Percentiles rank a stretch among this genome's conserved stretches.
These are phyloP conservation scores for Nothopassalora personata DNA, from an alignment of 2,329 filamentous ascomycete species.

Conservation along the genomic window DNA sequence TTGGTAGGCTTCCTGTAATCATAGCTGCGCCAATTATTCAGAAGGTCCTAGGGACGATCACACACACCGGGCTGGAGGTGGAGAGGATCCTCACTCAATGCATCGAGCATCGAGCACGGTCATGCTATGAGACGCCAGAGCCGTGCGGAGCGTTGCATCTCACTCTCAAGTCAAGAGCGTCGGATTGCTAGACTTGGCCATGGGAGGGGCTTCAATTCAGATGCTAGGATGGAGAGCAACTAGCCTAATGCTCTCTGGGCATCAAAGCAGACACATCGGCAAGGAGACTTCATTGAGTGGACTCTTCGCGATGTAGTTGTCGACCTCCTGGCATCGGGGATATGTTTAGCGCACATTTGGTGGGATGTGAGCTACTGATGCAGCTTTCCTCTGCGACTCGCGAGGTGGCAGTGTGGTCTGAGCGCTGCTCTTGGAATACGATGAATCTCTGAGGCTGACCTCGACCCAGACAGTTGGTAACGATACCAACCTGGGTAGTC, in stretches of 20 bases:
- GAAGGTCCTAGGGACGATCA: conserved; percentile 28
- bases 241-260: neutral
- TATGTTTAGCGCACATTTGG: conserved; percentile 37
- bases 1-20: conserved; percentile 25
- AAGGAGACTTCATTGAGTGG: conserved; percentile 18
- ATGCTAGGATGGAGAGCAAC: neutral
- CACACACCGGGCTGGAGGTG: conserved; percentile 26
- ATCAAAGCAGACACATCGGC: conserved; percentile 2
- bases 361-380: conserved; percentile 38
- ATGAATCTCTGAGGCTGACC: conserved; percentile 40
- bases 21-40: conserved; percentile 25
- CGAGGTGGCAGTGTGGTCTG: conserved; percentile 37
- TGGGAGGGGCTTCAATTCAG: neutral
- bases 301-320: conserved; percentile 5
- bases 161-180: conserved; percentile 9
- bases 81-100: conserved; percentile 20
- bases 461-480: conserved; percentile 35
- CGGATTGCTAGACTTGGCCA: conserved; percentile 13
- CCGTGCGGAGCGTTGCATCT: conserved; percentile 19
- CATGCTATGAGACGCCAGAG: conserved; percentile 19
- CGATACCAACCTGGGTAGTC: conserved; percentile 22
- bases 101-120: conserved; percentile 19
- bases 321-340: conserved; percentile 25
- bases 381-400: conserved; percentile 44
- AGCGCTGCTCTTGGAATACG: conserved; percentile 38